Conservation (phyloP, 352 stramenopile genomes). For the Globisporangium yorkense region DNA sequence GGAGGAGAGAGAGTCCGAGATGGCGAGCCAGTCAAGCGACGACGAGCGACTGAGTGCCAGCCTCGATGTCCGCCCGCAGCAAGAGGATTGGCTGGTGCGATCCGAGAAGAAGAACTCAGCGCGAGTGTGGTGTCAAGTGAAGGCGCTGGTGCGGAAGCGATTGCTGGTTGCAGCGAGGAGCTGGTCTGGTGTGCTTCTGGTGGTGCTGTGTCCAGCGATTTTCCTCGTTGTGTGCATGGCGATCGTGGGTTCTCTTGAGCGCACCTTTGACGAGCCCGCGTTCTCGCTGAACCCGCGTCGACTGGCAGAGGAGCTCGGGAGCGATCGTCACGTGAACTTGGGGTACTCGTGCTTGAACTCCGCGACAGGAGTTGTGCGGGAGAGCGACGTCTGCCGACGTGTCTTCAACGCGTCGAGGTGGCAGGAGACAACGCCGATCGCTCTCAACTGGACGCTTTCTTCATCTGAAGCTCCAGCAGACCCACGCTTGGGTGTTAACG, state of each 20-base stretch:
- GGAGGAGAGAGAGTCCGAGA: not conserved
- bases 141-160: not conserved
- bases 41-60: not conserved
- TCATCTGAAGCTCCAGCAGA: no score
- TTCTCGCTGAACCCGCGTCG: not conserved
- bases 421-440: not conserved
- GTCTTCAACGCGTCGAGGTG: constrained; percentile 1
- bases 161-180: not conserved
- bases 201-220: constrained; percentile 16
- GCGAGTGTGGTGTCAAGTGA: not conserved
- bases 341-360: constrained; percentile 6
- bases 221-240: constrained; percentile 22
- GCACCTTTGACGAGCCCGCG: not conserved
- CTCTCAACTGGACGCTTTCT: not conserved
- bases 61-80: constrained; percentile 2
- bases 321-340: not conserved
- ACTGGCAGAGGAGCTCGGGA: not conserved
- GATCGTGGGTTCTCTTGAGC: constrained; percentile 19
- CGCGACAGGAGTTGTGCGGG: not conserved
- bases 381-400: not conserved
- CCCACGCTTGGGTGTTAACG: not conserved
- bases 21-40: not conserved
- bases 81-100: constrained; percentile 16
- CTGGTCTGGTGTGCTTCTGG: not conserved
- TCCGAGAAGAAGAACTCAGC: constrained; percentile 14